Conservation (phyloP, 1,284 basidiomycete genomes). For the Sanghuangporus weigelae region DNA sequence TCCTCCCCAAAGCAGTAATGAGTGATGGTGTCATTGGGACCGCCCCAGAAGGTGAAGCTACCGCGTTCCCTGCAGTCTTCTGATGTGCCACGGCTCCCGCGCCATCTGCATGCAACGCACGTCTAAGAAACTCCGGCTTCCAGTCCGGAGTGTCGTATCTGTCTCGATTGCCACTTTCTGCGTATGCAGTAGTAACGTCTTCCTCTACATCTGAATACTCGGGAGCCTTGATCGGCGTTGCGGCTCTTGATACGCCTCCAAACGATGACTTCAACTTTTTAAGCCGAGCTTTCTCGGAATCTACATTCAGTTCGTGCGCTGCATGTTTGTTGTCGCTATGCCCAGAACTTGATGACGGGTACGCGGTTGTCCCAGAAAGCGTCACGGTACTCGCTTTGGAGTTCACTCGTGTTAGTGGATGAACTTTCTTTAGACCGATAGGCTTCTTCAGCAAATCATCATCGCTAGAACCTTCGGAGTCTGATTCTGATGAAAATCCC, state of each 20-base stretch:
- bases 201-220: conserved; percentile 38
- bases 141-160: conserved; percentile 25
- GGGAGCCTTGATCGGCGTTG: conserved; percentile 14
- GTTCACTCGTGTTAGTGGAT: conserved; percentile 1
- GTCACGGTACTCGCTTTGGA: conserved; percentile 4
- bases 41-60: conserved; percentile 28
- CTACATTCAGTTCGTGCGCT: conserved; percentile 20
- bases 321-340: background rate
- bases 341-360: conserved; percentile 7
- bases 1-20: conserved; percentile 51
- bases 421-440: conserved; percentile 13
- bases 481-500: conserved; percentile 33
- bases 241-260: background rate
- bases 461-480: conserved; percentile 22
- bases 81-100: conserved; percentile 14
- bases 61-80: conserved; percentile 10
- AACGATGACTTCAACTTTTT: conserved; percentile 11
- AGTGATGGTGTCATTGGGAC: conserved; percentile 60
- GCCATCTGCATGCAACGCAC: conserved; percentile 18
- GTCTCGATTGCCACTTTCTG: background rate
- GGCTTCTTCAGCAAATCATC: conserved; percentile 21
- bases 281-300: conserved; percentile 19
- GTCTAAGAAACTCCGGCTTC: conserved; percentile 31
- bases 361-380: conserved; percentile 13
- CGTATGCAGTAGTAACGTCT: conserved; percentile 15